A percentile compares a stretch with the other conserved stretches of the same genome.
Conservation (phyloP, 2,329 filamentous ascomycete species). For the Epichloe uncinata region DNA sequence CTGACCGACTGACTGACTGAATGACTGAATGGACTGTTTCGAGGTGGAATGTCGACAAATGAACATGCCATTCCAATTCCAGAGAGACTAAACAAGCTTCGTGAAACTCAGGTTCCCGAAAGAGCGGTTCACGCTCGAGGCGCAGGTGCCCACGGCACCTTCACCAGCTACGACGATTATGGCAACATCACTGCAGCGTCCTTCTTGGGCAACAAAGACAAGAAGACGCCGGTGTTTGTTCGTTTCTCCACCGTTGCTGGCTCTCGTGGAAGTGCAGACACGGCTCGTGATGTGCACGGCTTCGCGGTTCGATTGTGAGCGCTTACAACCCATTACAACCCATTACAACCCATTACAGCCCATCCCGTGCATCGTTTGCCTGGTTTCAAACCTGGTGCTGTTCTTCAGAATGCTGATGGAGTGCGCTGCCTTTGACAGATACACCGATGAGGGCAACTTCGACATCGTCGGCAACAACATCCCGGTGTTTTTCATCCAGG, state of each 20-base stretch:
- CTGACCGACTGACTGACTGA: too few relatives aligned
- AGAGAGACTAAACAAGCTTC: not conserved
- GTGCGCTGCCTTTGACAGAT: conserved; percentile 21
- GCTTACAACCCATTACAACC: not conserved
- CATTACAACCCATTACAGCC: too few relatives aligned
- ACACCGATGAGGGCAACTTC: conserved; percentile 59
- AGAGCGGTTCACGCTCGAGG: conserved; percentile 58
- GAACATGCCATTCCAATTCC: not conserved
- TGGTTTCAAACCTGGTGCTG: too few relatives aligned
- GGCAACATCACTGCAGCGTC: conserved; percentile 56
- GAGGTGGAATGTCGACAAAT: not conserved
- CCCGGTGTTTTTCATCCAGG: conserved; percentile 58
- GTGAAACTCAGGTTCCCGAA: conserved; percentile 36
- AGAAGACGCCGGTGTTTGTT: conserved; percentile 49
- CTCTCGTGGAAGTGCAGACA: conserved; percentile 54
- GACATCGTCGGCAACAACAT: conserved; percentile 58
- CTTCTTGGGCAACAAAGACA: conserved; percentile 43
- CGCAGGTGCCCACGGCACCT: conserved; percentile 56
- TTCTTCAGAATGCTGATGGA: not conserved
- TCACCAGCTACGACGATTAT: conserved; percentile 52
- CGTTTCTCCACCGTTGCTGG: conserved; percentile 64
- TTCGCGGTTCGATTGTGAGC: conserved; percentile 41
- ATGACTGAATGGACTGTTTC: too few relatives aligned
- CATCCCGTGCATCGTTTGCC: too few relatives aligned
- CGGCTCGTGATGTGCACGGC: conserved; percentile 58